These are phyloP conservation scores for Calocera cornea DNA, from an alignment of 768 basidiomycete species.

Conservation along the genomic window DNA sequence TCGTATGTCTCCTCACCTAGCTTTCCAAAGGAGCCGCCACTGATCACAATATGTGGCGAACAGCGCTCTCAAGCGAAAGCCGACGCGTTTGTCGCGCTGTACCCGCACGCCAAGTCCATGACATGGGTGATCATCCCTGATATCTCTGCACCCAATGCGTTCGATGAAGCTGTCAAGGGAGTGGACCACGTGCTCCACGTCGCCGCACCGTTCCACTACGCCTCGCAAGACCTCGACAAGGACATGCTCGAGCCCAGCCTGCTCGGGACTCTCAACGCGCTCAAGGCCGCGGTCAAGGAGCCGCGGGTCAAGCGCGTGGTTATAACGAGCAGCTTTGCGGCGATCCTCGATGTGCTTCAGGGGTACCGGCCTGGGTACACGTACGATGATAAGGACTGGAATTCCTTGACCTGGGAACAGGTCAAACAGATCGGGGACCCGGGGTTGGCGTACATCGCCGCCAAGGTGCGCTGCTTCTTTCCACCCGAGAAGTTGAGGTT, in stretches of 20 bases:
- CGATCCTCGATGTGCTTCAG: conserved; percentile 11
- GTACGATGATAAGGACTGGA: conserved; percentile 15
- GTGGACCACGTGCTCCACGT: not conserved
- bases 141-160: conserved; percentile 3
- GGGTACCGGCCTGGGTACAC: conserved; percentile 10
- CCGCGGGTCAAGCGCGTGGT: conserved; percentile 19
- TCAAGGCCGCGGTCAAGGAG: conserved; percentile 11
- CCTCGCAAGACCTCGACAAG: not conserved
- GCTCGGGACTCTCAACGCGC: conserved; percentile 14
- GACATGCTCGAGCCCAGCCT: conserved; percentile 16
- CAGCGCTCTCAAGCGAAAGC: conserved; percentile 6
- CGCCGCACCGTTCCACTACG: not conserved
- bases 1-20: not conserved
- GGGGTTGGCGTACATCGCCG: not conserved
- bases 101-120: not conserved
- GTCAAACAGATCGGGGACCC: not conserved
- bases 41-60: not conserved
- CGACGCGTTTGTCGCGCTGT: not conserved
- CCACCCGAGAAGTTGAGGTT: not conserved
- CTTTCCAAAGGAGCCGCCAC: not conserved
- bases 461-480: not conserved
- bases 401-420: conserved; percentile 15
- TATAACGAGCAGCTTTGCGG: conserved; percentile 18
- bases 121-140: conserved; percentile 7
- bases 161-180: conserved; percentile 2